Evolutionary conservation across 1,139 yeast species (phyloP).

Genomic region (Taphrina flavorubra): DNA sequence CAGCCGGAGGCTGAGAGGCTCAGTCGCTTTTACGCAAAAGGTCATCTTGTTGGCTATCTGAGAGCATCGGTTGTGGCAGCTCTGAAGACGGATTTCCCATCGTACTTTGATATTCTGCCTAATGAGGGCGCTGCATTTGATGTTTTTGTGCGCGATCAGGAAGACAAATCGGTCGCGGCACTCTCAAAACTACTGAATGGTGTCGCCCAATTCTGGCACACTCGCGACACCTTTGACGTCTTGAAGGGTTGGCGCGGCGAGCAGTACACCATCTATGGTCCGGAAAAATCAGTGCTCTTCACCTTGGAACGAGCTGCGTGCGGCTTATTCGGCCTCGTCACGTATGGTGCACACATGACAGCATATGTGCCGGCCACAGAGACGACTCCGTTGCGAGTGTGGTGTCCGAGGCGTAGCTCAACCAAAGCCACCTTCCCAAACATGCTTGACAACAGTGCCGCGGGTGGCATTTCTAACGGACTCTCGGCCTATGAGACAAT

Average conservation of each 20-base stretch:
- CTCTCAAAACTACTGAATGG: constrained; percentile 25
- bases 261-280: constrained; percentile 71
- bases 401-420: constrained; percentile 83
- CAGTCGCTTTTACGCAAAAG: constrained; percentile 24
- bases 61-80: constrained; percentile 23
- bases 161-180: constrained; percentile 1
- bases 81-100: constrained; percentile 19
- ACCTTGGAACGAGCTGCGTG: constrained; percentile 80
- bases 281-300: constrained; percentile 63
- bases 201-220: constrained; percentile 31
- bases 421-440: constrained; percentile 88
- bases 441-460: constrained; percentile 89
- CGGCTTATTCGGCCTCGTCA: constrained; percentile 78
- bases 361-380: constrained; percentile 66
- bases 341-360: constrained; percentile 86
- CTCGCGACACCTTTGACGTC: constrained; percentile 55
- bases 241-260: constrained; percentile 86
- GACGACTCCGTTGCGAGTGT: constrained; percentile 61
- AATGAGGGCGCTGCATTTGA: constrained; percentile 28
- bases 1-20: neutral
- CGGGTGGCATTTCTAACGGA: constrained; percentile 92
- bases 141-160: constrained; percentile 26
- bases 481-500: constrained; percentile 76
- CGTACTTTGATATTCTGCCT: constrained; percentile 27
- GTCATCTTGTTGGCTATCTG: constrained; percentile 19